Conservation (phyloP, 2,329 filamentous ascomycete genomes). For the Lachnum nothofagi region DNA sequence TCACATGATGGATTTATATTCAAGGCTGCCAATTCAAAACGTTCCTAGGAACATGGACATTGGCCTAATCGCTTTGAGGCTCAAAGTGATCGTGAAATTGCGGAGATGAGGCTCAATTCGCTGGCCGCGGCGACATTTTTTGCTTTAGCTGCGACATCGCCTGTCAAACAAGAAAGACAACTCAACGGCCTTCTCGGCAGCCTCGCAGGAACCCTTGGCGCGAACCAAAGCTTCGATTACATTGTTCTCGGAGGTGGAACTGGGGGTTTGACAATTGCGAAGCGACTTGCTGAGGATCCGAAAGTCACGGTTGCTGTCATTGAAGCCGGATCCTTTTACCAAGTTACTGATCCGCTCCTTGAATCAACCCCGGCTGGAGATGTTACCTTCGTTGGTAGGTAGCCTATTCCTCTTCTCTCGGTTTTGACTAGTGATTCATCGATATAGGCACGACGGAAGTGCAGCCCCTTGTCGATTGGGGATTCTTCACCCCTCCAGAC, state of each 20-base stretch:
- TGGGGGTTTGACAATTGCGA: conserved; percentile 5
- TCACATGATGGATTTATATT: too few species aligned
- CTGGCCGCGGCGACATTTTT: background rate
- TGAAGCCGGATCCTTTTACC: conserved; percentile 7
- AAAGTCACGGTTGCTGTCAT: conserved; percentile 7
- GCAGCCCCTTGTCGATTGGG: conserved; percentile 1
- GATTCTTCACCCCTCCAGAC: conserved; percentile 8
- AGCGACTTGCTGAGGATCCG: conserved; percentile 3
- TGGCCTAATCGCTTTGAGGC: too few species aligned
- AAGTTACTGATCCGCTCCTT: conserved; percentile 5
- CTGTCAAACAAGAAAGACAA: background rate
- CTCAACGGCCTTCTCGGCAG: background rate
- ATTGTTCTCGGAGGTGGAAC: conserved; percentile 19
- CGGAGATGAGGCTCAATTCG: background rate
- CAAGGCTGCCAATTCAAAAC: too few species aligned
- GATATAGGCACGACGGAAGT: background rate
- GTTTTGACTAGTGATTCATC: background rate
- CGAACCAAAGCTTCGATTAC: background rate
- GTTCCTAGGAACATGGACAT: too few species aligned
- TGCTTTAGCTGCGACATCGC: background rate
- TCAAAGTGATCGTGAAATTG: too few species aligned
- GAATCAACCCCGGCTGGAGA: background rate
- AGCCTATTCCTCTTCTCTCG: background rate
- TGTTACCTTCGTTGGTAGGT: background rate
- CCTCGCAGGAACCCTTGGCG: background rate